Conservation (phyloP, 2,329 filamentous ascomycete genomes). For the Trichoderma afroharzianum region DNA sequence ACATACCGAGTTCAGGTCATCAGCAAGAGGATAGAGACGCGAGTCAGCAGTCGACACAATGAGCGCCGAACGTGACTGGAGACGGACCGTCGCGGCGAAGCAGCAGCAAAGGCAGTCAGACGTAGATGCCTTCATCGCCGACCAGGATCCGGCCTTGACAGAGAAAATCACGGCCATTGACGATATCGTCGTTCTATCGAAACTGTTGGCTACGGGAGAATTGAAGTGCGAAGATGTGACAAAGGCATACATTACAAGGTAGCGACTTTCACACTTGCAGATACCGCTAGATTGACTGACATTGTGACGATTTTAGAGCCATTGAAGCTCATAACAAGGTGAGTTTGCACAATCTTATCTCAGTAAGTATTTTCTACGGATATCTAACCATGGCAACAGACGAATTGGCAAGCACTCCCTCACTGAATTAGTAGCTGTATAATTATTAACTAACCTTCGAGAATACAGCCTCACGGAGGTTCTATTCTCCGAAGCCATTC, state of each 20-base stretch:
- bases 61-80: neutral
- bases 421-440: neutral
- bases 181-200: neutral
- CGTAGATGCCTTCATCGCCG: neutral
- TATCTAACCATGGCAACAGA: neutral
- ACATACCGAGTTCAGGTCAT: neutral
- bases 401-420: neutral
- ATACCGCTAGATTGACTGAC: neutral
- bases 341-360: neutral
- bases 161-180: neutral
- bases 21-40: no score
- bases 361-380: neutral
- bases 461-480: neutral
- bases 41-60: neutral
- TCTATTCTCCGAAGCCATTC: neutral
- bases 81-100: neutral
- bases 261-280: neutral
- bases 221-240: neutral
- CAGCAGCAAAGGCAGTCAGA: neutral
- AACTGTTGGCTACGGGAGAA: neutral
- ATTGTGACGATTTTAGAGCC: neutral
- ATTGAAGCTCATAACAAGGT: neutral
- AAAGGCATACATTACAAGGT: neutral
- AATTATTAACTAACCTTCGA: neutral
- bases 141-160: neutral